Evolutionary conservation across 106 monocot species (phyloP), one percentile per base, ranked within the genome.

Genomic region (Dactylorhiza incarnata): DNA sequence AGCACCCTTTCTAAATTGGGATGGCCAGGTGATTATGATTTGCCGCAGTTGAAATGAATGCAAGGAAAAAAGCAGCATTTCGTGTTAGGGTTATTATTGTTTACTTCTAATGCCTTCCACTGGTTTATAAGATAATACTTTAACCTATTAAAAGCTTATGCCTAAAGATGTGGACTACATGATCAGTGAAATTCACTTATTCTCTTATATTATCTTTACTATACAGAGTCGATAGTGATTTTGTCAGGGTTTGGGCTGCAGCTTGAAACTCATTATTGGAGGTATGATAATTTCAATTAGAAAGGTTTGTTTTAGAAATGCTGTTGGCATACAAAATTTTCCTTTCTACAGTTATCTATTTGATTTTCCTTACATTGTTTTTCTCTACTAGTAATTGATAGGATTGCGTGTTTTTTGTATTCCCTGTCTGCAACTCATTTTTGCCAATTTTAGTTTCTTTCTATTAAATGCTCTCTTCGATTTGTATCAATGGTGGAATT

Each of bases 241-340:
- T 84, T 95, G 77, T 92, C 85, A 78, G 78, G 77, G 67, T 88
- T 92, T 77, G 92, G 92, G 2, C 79, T 95, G 45, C 92, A 95
- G 76, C 84, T 92, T 66, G 95, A 95, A 80, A 86, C 86, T 81
- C 87, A 91, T 78, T 95, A 84, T 77, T 89, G 89, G 95, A 89
- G 91, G 95, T 89, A 86, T 63, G 65, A 37, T 25, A 25, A 65
- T 61, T 50, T 15, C 16, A 17, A 7, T 16, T 37, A 65, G 29
- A 49, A 70, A 67, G 26, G 12, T 58, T 65, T 25, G 11, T 29
- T 29, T 0, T 17, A 25, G 26, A 65, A 65, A 29, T 29, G 37
- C 26, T 65, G 26, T 65, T 65, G 2, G 26, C 65, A 65, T 10
- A 37, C 2, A 11, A 65, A 65, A 12, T 10, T 25, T 65, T 17